Base-by-base conservation (phyloP, 805 yeast genomes). In the Zygosaccharomyces bailii region DNA sequence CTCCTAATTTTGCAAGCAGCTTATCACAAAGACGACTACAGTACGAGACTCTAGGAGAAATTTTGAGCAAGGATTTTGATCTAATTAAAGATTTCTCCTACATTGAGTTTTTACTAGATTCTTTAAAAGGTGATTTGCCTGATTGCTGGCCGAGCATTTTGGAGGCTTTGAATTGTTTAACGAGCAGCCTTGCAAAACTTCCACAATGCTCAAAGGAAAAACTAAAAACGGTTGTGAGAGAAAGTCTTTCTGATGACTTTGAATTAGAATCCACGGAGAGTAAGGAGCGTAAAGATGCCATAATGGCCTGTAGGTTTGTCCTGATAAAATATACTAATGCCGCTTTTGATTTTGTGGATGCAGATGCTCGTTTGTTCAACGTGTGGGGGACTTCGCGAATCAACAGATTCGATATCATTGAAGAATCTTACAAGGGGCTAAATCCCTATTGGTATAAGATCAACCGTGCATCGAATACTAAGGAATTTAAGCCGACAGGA, bases 381-480 rank as follows among this genome's bases (percentile, higher is more conserved):
- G 62, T 89, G 14, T 60, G 82, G 36, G 96, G 89, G 10, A 63
- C 86, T 4, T 66, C 76, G 16, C 56, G 72, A 9, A 62, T 60
- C 1, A 85, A 85, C 52, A 72, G 82, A 44, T 72, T 86, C 2
- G 96, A 87, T 53, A 79, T 86, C 0, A 69, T 82, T 2, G 95
- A 88, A 55, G 96, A 88, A 60, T 84, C 96, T 0, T 63, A 61
- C 4, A 79, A 78, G 50, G 97, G 97, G 0, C 66, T 91, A 21
- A 81, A 88, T 61, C 96, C 96, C 0, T 78, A 84, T 60, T 84
- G 90, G 87, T 85, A 80, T 59, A 75, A 74, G 36, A 65, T 82
- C 3, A 63, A 71, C 25, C 74, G 68, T 41, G 69, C 83, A 0
- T 65, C 78, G 2, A 72, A 70, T 35, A 67, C 74, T 0, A 48